These are phyloP conservation scores for Protomyces lactucae-debilis DNA, from an alignment of 1,139 yeast genomes.

Conservation along the genomic window DNA sequence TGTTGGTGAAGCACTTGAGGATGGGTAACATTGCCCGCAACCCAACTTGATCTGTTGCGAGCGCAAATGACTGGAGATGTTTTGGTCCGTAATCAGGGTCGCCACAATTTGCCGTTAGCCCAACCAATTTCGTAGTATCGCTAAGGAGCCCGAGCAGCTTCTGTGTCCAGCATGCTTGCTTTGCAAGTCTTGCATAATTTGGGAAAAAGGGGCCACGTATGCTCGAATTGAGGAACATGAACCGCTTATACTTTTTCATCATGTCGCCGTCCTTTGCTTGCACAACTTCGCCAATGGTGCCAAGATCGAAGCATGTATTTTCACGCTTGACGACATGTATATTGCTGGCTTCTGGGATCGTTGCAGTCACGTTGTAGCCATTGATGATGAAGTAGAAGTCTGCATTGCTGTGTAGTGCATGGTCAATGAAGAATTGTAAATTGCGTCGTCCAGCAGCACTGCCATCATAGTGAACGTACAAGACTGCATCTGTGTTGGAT, in stretches of 20 bases:
- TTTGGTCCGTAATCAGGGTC: background rate
- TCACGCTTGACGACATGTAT: slow-evolving; percentile 5
- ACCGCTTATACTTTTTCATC: background rate
- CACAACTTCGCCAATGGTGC: slow-evolving; percentile 7
- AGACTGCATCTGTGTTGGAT: background rate
- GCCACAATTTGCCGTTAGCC: slow-evolving; percentile 14
- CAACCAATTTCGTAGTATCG: slow-evolving; percentile 2
- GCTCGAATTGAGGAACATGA: slow-evolving; percentile 12
- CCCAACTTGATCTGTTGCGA: slow-evolving; percentile 5
- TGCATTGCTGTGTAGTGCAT: slow-evolving; percentile 12
- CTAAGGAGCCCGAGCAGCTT: background rate
- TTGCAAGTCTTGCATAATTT: background rate
- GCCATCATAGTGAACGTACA: slow-evolving; percentile 15
- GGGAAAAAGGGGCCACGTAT: slow-evolving; percentile 20
- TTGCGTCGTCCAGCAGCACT: background rate
- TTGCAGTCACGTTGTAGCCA: slow-evolving; percentile 1
- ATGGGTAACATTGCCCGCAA: slow-evolving; percentile 1
- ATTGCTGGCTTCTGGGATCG: background rate
- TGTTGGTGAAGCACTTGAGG: background rate
- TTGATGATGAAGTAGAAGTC: slow-evolving; percentile 20
- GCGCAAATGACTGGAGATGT: slow-evolving; percentile 12
- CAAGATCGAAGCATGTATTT: slow-evolving; percentile 17
- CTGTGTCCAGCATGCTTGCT: slow-evolving; percentile 9
- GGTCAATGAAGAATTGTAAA: slow-evolving; percentile 10
- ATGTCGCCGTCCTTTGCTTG: background rate